These are phyloP conservation scores for Corylus heterophylla DNA, from an alignment of 306 rosid species.

Conservation along the genomic window DNA sequence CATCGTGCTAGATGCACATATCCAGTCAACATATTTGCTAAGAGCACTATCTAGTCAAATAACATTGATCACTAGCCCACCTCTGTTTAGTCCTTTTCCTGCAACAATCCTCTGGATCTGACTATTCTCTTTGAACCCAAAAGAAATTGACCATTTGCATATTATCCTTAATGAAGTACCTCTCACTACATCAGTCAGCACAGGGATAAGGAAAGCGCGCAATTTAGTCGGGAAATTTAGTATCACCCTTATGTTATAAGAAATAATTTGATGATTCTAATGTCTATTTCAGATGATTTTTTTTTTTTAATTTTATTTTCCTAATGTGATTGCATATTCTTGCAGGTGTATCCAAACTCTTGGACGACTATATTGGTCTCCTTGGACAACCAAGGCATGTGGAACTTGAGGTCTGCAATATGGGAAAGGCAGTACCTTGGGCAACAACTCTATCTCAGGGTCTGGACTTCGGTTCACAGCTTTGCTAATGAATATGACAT, in stretches of 20 bases:
- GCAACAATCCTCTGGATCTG: too few species aligned
- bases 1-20: too few species aligned
- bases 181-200: neutral
- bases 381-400: conserved; percentile 96
- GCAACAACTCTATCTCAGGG: conserved; percentile 81
- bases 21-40: too few species aligned
- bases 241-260: neutral
- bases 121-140: neutral
- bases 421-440: conserved; percentile 98
- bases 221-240: neutral
- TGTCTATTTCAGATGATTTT: neutral
- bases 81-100: too few species aligned
- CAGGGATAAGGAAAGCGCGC: neutral
- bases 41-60: too few species aligned
- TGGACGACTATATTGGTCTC: conserved; percentile 90
- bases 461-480: conserved; percentile 63
- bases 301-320: conserved; percentile 19
- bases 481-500: conserved; percentile 80
- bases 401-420: conserved; percentile 90
- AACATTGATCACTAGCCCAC: too few species aligned
- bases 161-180: too few species aligned
- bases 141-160: neutral
- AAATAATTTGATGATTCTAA: neutral
- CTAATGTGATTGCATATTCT: conserved; percentile 4
- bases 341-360: conserved; percentile 82